Conservation (phyloP, 2,329 filamentous ascomycete genomes). For the Fusarium sp. region DNA sequence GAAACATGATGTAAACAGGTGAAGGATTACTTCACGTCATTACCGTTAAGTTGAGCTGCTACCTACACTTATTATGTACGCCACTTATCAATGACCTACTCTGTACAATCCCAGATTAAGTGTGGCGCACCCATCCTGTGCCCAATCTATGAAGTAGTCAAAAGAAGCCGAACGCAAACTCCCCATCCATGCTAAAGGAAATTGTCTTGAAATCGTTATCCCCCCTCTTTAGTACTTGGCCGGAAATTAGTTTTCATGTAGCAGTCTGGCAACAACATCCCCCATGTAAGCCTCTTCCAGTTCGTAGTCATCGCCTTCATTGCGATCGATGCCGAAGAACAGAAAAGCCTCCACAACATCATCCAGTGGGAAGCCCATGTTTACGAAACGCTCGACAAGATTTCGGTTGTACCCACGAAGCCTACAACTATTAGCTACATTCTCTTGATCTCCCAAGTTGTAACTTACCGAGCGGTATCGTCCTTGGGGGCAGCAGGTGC, state of each 20-base stretch:
- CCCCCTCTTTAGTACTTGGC: slow-evolving; percentile 4
- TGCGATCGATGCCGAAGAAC: slow-evolving; percentile 83
- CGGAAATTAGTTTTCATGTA: slow-evolving; percentile 76
- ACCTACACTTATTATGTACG: background rate
- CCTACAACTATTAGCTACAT: slow-evolving; percentile 56
- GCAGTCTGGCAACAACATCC: slow-evolving; percentile 85
- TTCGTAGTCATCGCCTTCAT: slow-evolving; percentile 82
- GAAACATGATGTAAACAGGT: background rate
- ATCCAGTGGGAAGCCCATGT: slow-evolving; percentile 92
- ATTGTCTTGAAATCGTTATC: slow-evolving; percentile 12
- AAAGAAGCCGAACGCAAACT: slow-evolving; percentile 34
- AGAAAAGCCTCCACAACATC: slow-evolving; percentile 88
- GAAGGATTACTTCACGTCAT: background rate
- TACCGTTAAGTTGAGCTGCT: background rate
- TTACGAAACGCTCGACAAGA: slow-evolving; percentile 84
- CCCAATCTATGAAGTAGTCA: slow-evolving; percentile 28
- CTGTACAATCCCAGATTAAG: background rate
- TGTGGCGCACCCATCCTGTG: slow-evolving; percentile 2
- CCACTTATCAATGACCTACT: background rate
- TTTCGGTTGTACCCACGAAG: slow-evolving; percentile 90
- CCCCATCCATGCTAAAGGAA: slow-evolving; percentile 42
- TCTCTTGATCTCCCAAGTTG: background rate
- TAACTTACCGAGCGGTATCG: slow-evolving; percentile 49
- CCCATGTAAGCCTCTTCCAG: slow-evolving; percentile 92
- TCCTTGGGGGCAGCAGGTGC: slow-evolving; percentile 50